Conservation (phyloP, 352 stramenopile species). For the Stramenopiles sp. region DNA sequence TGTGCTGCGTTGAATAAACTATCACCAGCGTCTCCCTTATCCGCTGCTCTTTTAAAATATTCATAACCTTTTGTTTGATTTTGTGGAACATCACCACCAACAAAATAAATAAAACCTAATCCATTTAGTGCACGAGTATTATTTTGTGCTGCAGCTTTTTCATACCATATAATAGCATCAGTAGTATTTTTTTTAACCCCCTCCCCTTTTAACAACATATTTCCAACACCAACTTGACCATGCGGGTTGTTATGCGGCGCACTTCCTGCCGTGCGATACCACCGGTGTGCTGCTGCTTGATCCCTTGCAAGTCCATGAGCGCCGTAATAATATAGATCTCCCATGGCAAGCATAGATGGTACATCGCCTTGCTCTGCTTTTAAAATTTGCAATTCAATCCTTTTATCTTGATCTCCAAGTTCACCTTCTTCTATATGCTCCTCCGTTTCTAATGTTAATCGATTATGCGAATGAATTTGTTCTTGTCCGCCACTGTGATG, state of each 20-base stretch:
- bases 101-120: slow-evolving; percentile 62
- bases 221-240: slow-evolving; percentile 39
- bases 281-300: slow-evolving; percentile 38
- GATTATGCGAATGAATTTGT: slow-evolving; percentile 12
- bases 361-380: slow-evolving; percentile 47
- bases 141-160: slow-evolving; percentile 35
- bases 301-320: slow-evolving; percentile 41
- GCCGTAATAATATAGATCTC: slow-evolving; percentile 65
- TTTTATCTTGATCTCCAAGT: slow-evolving; percentile 49
- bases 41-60: slow-evolving; percentile 52
- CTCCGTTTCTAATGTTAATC: slow-evolving; percentile 35
- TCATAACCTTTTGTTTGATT: slow-evolving; percentile 50
- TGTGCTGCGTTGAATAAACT: slow-evolving; percentile 67
- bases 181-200: slow-evolving; percentile 38
- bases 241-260: slow-evolving; percentile 24
- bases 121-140: slow-evolving; percentile 57
- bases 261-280: slow-evolving; percentile 43
- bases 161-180: slow-evolving; percentile 46
- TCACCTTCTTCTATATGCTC: slow-evolving; percentile 31
- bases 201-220: slow-evolving; percentile 64
- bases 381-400: slow-evolving; percentile 57
- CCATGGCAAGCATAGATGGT: slow-evolving; percentile 48
- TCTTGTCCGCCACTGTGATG: slow-evolving; percentile 48
- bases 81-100: slow-evolving; percentile 35
- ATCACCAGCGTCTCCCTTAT: slow-evolving; percentile 48